A percentile compares a stretch with the other conserved stretches of the same genome.
phyloP scores from a whole-genome alignment of 225 moss, liverwort and hornwort genomes.

The Pseudisothecium myosuroides region DNA sequence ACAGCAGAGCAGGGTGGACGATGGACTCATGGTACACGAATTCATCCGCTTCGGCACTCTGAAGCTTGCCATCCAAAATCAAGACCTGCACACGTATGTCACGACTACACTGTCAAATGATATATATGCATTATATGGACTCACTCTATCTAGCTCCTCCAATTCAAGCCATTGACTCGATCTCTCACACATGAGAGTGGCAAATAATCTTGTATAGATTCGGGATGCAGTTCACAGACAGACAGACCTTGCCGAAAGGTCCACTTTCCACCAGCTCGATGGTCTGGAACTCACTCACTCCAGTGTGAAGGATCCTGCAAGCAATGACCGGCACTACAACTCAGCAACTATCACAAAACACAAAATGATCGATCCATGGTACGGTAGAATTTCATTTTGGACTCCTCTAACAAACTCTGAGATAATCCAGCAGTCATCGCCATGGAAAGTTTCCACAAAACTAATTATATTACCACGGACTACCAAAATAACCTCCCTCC shows the following conservation, averaged over 20 bases:
- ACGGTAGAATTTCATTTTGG: not conserved
- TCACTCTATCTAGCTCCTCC: too few relatives aligned
- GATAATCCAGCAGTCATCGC: not conserved
- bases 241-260: conserved; percentile 75
- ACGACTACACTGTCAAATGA: not conserved
- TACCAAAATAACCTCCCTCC: not conserved
- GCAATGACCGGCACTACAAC: not conserved
- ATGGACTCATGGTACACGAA: conserved; percentile 84
- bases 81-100: conserved; percentile 35
- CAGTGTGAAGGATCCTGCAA: conserved; percentile 71
- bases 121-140: not conserved
- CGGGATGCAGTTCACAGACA: not conserved
- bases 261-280: conserved; percentile 82
- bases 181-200: not conserved
- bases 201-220: not conserved
- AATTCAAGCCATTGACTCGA: not conserved
- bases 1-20: conserved; percentile 80
- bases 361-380: not conserved
- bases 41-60: conserved; percentile 89
- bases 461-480: not conserved
- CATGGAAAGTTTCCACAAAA: not conserved
- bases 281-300: conserved; percentile 77
- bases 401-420: not conserved
- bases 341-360: not conserved
- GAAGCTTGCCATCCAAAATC: conserved; percentile 90